phyloP scores from a whole-genome alignment of 306 rosid genomes.

The Medicago truncatula region DNA sequence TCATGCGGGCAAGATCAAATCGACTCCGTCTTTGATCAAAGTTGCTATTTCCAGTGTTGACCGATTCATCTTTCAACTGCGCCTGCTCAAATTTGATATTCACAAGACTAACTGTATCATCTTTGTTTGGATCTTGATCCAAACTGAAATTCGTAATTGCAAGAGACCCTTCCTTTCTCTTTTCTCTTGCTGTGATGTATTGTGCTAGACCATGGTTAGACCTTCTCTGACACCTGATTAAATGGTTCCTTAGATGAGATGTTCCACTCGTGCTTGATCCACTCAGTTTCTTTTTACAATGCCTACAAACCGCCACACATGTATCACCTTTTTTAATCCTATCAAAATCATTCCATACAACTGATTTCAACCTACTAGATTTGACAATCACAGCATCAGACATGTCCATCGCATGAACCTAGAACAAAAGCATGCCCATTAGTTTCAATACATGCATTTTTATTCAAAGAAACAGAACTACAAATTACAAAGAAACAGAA shows the following conservation, averaged over 20 bases:
- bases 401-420: conserved; percentile 81
- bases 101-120: conserved; percentile 75
- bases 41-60: conserved; percentile 57
- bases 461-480: not conserved
- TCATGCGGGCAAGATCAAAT: conserved; percentile 97
- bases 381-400: conserved; percentile 87
- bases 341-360: conserved; percentile 98
- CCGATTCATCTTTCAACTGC: conserved; percentile 70
- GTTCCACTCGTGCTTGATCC: conserved; percentile 99
- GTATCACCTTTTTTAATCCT: conserved; percentile 93
- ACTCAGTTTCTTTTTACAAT: conserved; percentile 95
- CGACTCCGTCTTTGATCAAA: conserved; percentile 92
- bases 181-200: conserved; percentile 70
- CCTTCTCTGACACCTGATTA: conserved; percentile 92
- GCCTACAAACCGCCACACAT: conserved; percentile 92
- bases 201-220: conserved; percentile 72
- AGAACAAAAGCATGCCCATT: conserved; percentile 45
- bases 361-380: conserved; percentile 91
- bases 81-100: conserved; percentile 90
- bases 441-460: conserved; percentile 18
- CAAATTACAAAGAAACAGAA: conserved; percentile 7
- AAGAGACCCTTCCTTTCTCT: conserved; percentile 80
- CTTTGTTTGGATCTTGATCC: conserved; percentile 81
- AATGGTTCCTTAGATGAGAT: conserved; percentile 98
- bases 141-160: conserved; percentile 66